Evolutionary conservation across 2,329 filamentous ascomycete genomes (phyloP).

Genomic region (Botrytis galanthina): DNA sequence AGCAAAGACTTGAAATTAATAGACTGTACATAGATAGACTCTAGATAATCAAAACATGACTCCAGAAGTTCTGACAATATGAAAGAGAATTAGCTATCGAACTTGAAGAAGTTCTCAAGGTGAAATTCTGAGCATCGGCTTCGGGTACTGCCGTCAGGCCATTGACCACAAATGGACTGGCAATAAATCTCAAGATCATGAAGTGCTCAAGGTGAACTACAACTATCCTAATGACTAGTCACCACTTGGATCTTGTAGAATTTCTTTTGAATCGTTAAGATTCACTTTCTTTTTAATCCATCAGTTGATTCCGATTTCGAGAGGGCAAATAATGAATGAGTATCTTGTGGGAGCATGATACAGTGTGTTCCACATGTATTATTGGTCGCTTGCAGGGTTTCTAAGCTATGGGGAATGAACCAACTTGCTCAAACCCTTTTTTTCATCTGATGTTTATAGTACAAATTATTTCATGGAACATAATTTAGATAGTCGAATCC

Average conservation of each 20-base stretch:
- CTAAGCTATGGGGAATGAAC: not conserved
- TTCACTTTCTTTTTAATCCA: not conserved
- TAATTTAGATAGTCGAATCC: fast-evolving
- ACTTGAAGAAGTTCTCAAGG: not conserved
- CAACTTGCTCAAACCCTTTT: not conserved
- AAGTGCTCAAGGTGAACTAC: not conserved
- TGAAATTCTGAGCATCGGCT: not conserved
- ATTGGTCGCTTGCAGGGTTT: not conserved
- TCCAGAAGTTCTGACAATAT: not conserved
- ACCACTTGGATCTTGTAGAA: fast-evolving
- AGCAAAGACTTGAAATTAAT: no score
- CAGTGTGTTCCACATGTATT: not conserved
- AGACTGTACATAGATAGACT: no score
- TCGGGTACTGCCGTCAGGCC: not conserved
- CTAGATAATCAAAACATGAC: not conserved
- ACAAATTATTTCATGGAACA: not conserved
- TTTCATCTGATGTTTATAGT: not conserved
- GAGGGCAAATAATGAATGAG: fast-evolving
- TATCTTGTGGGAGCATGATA: not conserved
- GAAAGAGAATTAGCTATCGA: not conserved
- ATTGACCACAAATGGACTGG: not conserved
- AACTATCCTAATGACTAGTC: not conserved
- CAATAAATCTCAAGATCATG: not conserved
- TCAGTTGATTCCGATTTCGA: not conserved
- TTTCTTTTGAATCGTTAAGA: not conserved